Conservation (phyloP, 495 filamentous ascomycete species). For the Aspergillus leporis region DNA sequence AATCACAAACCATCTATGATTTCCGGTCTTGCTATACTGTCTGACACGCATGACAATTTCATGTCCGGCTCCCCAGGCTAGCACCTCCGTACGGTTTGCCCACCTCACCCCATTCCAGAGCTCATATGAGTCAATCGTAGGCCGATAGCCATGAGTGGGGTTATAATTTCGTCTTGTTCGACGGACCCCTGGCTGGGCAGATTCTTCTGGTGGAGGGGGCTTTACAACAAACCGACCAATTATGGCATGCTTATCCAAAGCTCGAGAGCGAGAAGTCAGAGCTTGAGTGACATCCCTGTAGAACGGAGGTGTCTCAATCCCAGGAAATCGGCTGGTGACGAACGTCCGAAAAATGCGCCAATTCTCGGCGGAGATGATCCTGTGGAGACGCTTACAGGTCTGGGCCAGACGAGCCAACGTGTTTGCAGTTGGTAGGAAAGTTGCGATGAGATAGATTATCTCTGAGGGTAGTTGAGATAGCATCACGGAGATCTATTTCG, state of each 20-base stretch:
- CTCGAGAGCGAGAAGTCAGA: slow-evolving; percentile 58
- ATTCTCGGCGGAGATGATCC: slow-evolving; percentile 54
- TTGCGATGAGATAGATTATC: slow-evolving; percentile 57
- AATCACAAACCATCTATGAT: slow-evolving; percentile 51
- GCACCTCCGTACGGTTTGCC: slow-evolving; percentile 55
- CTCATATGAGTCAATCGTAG: slow-evolving; percentile 63
- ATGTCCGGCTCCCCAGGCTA: slow-evolving; percentile 64
- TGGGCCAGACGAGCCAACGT: slow-evolving; percentile 47
- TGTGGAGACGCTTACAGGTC: slow-evolving; percentile 51
- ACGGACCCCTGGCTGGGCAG: slow-evolving; percentile 24
- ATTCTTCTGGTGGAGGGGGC: slow-evolving; percentile 37
- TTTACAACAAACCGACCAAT: slow-evolving; percentile 50
- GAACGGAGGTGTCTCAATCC: slow-evolving; percentile 38
- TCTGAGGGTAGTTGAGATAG: slow-evolving; percentile 61
- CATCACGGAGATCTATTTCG: slow-evolving; percentile 21
- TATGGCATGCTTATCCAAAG: slow-evolving; percentile 60
- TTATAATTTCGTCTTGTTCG: slow-evolving; percentile 37
- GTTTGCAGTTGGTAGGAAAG: slow-evolving; percentile 53
- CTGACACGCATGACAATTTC: slow-evolving; percentile 53
- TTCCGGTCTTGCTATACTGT: slow-evolving; percentile 20
- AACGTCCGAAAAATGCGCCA: slow-evolving; percentile 55
- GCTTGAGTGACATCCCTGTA: slow-evolving; percentile 56
- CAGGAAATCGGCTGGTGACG: slow-evolving; percentile 54
- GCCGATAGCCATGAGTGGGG: slow-evolving; percentile 65
- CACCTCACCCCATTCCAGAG: slow-evolving; percentile 51